Base-by-base conservation (phyloP, 139 green algal genomes). In the Chlamydomonas asymmetrica region DNA sequence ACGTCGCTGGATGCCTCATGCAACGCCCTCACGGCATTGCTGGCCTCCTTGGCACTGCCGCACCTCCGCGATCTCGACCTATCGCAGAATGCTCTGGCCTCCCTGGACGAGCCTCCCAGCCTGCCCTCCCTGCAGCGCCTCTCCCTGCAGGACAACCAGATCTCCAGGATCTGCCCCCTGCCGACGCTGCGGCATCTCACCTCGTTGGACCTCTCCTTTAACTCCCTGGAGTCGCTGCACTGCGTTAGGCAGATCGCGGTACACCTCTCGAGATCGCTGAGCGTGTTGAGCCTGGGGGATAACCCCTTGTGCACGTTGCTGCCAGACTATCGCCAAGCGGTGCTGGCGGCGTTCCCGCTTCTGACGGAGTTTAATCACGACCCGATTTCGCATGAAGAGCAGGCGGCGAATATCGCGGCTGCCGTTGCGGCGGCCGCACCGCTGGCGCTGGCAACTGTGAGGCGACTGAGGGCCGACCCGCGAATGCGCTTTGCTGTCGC, bases 151-250 rank as follows among this genome's bases (percentile, higher is more conserved):
- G 57, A 75, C 20, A 76, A 76, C 39, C 31, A 4, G 16, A 67
- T 76, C n/a, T 8, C n/a, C 0, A 5, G 29, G 8, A 13, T 75
- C 5, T 29, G 54, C 54, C 6, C 38, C 8, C 39, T 66, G 20
- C 39, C 54, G 5, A 38, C 54, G 8, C 29, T 66, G 54, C 10
- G 22, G 5, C 69, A 49, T 56, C 69, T 75, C 7, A 63, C 69
- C 38, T 43, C 1, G 34, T n/a, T 75, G 2, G 69, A 75, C 56
- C 69, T 75, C 16, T 66, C 69, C n/a, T 66, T 75, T 35, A 75
- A 75, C 38, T 29, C 7, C 37, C 37, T 75, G 13, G 31, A 38
- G 9, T 60, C 56, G 8, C 16, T 61, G 40, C 56, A 54, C n/a
- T n/a, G n/a, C n/a, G n/a, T n/a, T n/a, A n/a, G n/a, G n/a, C n/a